phyloP scores from a whole-genome alignment of 78 protist species.

The Planoprotostelium fungivorum region DNA sequence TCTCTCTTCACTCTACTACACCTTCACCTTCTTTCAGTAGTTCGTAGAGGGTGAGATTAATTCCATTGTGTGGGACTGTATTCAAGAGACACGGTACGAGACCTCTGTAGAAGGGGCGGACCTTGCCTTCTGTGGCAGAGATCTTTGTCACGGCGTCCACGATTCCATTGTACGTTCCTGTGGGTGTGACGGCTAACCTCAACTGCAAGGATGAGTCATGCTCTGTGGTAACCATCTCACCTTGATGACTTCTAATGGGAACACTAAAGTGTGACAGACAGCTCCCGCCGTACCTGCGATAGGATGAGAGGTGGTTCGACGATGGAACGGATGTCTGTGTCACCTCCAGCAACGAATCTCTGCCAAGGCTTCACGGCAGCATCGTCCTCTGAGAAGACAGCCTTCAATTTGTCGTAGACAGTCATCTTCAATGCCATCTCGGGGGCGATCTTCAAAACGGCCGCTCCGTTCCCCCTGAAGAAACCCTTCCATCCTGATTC shows the following conservation, averaged over 20 bases:
- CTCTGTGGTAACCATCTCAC: not conserved
- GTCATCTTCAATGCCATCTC: constrained; percentile 58
- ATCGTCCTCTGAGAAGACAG: constrained; percentile 39
- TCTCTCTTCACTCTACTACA: not conserved
- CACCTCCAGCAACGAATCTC: constrained; percentile 39
- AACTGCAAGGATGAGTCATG: not conserved
- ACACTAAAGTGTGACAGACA: constrained; percentile 24
- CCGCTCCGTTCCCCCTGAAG: constrained; percentile 47
- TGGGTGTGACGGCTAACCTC: constrained; percentile 20
- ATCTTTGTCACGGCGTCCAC: constrained; percentile 25
- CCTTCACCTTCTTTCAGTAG: constrained; percentile 9
- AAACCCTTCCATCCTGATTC: constrained; percentile 49
- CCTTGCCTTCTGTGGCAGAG: constrained; percentile 2
- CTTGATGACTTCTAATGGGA: constrained; percentile 34
- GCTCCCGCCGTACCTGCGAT: constrained; percentile 23
- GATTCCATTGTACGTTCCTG: constrained; percentile 39
- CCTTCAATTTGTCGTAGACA: constrained; percentile 34
- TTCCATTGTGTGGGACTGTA: constrained; percentile 44
- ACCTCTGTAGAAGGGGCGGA: constrained; percentile 42
- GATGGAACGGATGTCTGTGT: not conserved
- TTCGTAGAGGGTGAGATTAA: constrained; percentile 48
- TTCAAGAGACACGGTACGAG: constrained; percentile 35
- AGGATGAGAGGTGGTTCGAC: too few species aligned
- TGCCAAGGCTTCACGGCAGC: constrained; percentile 29
- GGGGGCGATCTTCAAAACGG: constrained; percentile 41